Percentiles rank a stretch among this genome's conserved stretches.
phyloP scores from a whole-genome alignment of 441 rosid species.

The Pelargonium citronellum region DNA sequence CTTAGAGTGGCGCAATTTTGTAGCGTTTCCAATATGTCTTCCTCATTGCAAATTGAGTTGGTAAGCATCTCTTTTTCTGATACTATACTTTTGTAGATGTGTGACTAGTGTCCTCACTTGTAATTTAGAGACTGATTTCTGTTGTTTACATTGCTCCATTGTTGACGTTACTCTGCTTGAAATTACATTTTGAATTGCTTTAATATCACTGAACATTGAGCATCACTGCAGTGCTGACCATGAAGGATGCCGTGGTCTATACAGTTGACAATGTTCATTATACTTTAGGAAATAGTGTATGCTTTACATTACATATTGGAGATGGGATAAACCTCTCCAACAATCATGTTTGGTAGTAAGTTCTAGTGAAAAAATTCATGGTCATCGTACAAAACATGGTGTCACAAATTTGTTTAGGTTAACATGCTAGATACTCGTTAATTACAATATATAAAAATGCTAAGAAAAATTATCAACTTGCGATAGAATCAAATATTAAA shows the following conservation, averaged over 20 bases:
- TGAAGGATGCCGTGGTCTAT: background rate
- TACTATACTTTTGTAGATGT: background rate
- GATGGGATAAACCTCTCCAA: background rate
- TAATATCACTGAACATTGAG: background rate
- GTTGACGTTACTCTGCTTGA: too few relatives aligned
- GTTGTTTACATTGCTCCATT: too few relatives aligned
- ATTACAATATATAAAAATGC: background rate
- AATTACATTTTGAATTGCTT: too few relatives aligned
- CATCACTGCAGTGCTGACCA: too few relatives aligned
- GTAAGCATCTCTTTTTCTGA: constrained; percentile 31
- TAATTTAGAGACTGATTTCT: too few relatives aligned
- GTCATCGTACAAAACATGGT: too few relatives aligned
- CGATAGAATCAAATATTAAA: background rate
- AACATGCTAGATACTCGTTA: background rate
- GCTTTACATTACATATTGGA: constrained; percentile 1
- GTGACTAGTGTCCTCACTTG: too few relatives aligned
- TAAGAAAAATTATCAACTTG: background rate
- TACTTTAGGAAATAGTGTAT: background rate
- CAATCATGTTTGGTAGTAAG: background rate
- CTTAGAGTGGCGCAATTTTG: constrained; percentile 83
- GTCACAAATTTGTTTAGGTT: background rate
- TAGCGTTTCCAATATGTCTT: constrained; percentile 59
- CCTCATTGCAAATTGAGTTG: constrained; percentile 86
- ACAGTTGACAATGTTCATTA: background rate
- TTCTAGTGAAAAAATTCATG: too few relatives aligned